Evolutionary conservation across 2,329 filamentous ascomycete genomes (phyloP).

Genomic region (Colletotrichum tropicicola): DNA sequence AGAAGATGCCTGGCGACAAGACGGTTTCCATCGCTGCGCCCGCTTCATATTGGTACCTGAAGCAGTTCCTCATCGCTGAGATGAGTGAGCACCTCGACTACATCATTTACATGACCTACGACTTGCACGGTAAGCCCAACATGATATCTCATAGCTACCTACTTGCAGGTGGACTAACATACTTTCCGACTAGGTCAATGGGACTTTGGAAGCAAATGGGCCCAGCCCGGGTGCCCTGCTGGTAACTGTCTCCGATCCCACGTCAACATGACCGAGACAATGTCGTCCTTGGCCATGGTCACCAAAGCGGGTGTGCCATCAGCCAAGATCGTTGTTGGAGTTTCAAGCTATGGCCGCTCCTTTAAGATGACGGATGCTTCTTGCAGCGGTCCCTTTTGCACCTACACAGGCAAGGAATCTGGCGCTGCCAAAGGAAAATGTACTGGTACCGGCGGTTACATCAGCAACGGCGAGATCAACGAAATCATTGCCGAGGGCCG

Average conservation of each 20-base stretch:
- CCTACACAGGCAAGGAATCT: conserved; percentile 35
- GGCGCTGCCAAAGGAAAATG: conserved; percentile 36
- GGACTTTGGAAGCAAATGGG: conserved; percentile 38
- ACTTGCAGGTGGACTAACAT: neutral
- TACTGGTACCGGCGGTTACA: conserved; percentile 41
- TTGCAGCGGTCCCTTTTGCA: conserved; percentile 39
- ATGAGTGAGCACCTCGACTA: conserved; percentile 43
- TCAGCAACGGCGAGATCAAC: conserved; percentile 41
- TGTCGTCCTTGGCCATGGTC: conserved; percentile 43
- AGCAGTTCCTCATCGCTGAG: conserved; percentile 42
- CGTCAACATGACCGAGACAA: conserved; percentile 49
- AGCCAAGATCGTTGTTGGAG: conserved; percentile 41
- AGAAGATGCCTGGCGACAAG: conserved; percentile 32
- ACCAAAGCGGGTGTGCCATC: conserved; percentile 43
- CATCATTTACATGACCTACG: conserved; percentile 46
- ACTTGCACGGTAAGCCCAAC: conserved; percentile 38
- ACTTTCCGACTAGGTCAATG: neutral
- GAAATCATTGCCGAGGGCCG: conserved; percentile 21
- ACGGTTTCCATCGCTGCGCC: conserved; percentile 47
- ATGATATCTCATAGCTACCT: too few relatives aligned
- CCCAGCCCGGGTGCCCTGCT: conserved; percentile 35
- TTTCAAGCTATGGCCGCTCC: conserved; percentile 41
- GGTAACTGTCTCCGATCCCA: conserved; percentile 47
- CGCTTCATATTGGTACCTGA: conserved; percentile 50
- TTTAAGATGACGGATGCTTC: conserved; percentile 42